Conservation (phyloP, 495 filamentous ascomycete genomes). For the Acidiella bohemica region DNA sequence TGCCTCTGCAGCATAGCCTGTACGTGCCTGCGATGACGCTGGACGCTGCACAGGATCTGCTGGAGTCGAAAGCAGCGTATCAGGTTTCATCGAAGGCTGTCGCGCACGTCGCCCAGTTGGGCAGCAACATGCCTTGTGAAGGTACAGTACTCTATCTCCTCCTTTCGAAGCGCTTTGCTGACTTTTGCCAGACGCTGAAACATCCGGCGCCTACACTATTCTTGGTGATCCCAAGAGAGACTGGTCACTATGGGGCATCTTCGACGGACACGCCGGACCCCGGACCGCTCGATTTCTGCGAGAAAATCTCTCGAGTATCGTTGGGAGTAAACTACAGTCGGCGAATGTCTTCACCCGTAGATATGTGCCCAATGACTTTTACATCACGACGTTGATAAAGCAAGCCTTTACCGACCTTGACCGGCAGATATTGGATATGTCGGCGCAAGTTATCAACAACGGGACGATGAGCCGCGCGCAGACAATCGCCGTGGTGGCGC, state of each 20-base stretch:
- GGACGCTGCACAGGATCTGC: neutral
- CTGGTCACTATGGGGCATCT: conserved; percentile 12
- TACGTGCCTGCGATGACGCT: conserved; percentile 6
- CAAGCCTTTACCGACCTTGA: conserved; percentile 40
- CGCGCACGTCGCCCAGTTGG: conserved; percentile 5
- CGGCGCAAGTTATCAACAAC: conserved; percentile 36
- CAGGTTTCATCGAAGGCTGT: conserved; percentile 3
- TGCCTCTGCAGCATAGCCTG: neutral
- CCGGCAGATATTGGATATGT: conserved; percentile 31
- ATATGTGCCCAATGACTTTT: conserved; percentile 10
- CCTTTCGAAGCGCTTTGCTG: no score
- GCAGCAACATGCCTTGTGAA: conserved; percentile 15
- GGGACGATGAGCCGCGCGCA: neutral
- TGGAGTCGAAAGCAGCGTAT: conserved; percentile 3
- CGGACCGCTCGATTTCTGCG: conserved; percentile 6
- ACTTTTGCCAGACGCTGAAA: no score
- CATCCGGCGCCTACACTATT: neutral
- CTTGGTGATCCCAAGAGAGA: conserved; percentile 2
- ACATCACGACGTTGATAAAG: conserved; percentile 28
- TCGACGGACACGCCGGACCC: conserved; percentile 15
- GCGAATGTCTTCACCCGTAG: conserved; percentile 3
- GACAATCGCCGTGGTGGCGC: neutral
- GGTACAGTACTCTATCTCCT: no score
- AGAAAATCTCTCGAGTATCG: neutral
- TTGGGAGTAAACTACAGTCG: neutral